These are phyloP conservation scores for Tolypocladium endophyticum DNA, from an alignment of 2,329 filamentous ascomycete species.

Conservation along the genomic window DNA sequence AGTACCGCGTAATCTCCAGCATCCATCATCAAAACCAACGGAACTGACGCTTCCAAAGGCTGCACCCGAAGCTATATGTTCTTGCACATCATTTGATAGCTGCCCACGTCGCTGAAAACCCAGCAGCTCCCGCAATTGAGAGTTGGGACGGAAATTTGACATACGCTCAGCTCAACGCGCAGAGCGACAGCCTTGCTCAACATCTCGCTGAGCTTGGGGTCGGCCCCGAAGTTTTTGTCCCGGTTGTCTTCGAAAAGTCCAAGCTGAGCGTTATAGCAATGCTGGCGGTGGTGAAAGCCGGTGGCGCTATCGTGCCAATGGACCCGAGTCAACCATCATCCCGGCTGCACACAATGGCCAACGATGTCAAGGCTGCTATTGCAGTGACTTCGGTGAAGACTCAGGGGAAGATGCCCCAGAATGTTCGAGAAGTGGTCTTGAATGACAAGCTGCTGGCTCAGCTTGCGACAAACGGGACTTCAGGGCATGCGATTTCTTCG, in stretches of 20 bases:
- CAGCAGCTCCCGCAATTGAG: not conserved
- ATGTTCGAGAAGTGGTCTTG: not conserved
- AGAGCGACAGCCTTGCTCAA: not conserved
- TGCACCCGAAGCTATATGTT: not conserved
- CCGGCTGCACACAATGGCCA: slow-evolving; percentile 1
- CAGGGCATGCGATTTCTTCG: not conserved
- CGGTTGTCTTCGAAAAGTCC: slow-evolving; percentile 10
- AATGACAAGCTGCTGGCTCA: not conserved
- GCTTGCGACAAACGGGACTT: not conserved
- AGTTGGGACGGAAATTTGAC: not conserved
- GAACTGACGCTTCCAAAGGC: not conserved
- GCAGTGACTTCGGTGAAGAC: slow-evolving; percentile 3
- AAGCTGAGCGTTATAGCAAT: slow-evolving; percentile 12
- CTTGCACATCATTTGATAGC: not conserved
- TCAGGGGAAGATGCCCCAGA: not conserved
- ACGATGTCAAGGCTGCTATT: slow-evolving; percentile 5
- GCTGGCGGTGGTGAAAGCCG: slow-evolving; percentile 13
- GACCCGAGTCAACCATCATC: slow-evolving; percentile 10
- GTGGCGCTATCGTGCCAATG: slow-evolving; percentile 12
- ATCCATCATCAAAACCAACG: not conserved
- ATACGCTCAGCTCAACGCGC: not conserved
- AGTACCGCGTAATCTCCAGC: not conserved
- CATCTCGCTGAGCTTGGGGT: not conserved
- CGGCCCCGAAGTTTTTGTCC: not conserved
- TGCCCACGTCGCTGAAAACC: not conserved